These are phyloP conservation scores for Neurospora sp. DNA, from an alignment of 495 filamentous ascomycete species.

Conservation along the genomic window DNA sequence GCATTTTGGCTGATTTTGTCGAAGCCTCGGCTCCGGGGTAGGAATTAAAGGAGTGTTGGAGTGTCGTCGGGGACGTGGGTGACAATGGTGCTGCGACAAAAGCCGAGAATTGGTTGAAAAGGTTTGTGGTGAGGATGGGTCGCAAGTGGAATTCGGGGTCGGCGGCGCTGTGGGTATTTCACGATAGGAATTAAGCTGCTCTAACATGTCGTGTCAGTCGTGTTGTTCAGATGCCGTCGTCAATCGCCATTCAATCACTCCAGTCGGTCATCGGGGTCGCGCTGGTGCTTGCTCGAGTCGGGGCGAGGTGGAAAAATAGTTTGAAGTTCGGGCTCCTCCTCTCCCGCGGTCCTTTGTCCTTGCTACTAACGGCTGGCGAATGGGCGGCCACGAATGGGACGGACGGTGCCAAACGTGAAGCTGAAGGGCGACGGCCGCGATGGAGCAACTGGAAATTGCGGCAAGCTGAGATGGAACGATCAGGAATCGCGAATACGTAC, in stretches of 20 bases:
- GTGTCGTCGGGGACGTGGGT: conserved; percentile 14
- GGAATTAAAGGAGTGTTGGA: conserved; percentile 2
- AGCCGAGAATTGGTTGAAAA: conserved; percentile 9
- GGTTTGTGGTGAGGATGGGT: conserved; percentile 11
- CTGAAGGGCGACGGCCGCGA: background rate
- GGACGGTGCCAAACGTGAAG: background rate
- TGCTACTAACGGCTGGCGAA: background rate
- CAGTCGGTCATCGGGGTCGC: background rate
- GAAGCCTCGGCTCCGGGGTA: conserved; percentile 13
- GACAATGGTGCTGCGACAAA: conserved; percentile 10
- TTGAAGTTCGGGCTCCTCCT: background rate
- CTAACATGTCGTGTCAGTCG: conserved; percentile 18
- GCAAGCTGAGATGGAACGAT: background rate
- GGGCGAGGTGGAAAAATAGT: background rate
- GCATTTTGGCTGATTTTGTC: conserved; percentile 31
- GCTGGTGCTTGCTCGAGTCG: background rate
- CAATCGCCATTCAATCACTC: background rate
- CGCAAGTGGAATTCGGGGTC: conserved; percentile 8
- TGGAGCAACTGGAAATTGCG: background rate
- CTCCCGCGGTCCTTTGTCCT: background rate
- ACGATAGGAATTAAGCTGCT: conserved; percentile 10
- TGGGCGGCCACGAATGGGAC: background rate
- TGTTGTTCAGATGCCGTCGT: background rate
- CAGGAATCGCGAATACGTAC: background rate
- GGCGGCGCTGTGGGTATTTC: conserved; percentile 8